Evolutionary conservation across 371 early-diverging fungal species (phyloP).

Genomic region (Syncephalastrum racemosum): DNA sequence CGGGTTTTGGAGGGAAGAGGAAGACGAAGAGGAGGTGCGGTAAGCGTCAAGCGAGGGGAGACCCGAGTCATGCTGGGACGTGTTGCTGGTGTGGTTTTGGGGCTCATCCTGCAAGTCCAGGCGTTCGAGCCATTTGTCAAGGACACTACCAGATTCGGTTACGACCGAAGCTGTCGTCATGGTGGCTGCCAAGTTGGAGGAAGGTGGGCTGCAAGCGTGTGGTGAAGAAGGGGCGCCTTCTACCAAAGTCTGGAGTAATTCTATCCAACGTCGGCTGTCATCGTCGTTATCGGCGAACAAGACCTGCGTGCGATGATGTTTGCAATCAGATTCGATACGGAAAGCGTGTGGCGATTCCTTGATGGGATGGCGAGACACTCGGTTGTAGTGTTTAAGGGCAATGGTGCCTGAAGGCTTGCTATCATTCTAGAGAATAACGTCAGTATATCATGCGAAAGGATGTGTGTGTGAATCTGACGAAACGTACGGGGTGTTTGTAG

Average conservation of each 20-base stretch:
- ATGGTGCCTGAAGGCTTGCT: conserved; percentile 17
- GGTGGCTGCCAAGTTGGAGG: no score
- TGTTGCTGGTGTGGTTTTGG: not conserved
- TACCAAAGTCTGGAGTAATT: no score
- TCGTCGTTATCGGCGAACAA: conserved; percentile 19
- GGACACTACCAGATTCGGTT: conserved; percentile 12
- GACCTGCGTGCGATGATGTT: conserved; percentile 14
- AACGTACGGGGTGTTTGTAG: conserved; percentile 22
- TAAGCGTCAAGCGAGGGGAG: no score
- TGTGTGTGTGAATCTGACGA: no score
- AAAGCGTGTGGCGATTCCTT: conserved; percentile 14
- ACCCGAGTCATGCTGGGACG: no score
- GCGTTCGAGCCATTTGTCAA: conserved; percentile 35
- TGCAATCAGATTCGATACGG: conserved; percentile 20
- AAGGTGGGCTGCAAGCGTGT: no score
- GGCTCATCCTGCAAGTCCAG: conserved; percentile 23
- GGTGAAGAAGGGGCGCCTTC: no score
- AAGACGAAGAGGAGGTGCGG: no score
- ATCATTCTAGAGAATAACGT: conserved; percentile 18
- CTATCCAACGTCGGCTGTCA: conserved; percentile 17
- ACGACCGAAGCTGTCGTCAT: no score
- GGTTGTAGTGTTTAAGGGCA: conserved; percentile 18
- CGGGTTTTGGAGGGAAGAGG: no score
- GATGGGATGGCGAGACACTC: conserved; percentile 4
- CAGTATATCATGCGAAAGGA: not conserved